Base-by-base conservation (phyloP, 2,329 filamentous ascomycete genomes). In the Fusarium buharicum region DNA sequence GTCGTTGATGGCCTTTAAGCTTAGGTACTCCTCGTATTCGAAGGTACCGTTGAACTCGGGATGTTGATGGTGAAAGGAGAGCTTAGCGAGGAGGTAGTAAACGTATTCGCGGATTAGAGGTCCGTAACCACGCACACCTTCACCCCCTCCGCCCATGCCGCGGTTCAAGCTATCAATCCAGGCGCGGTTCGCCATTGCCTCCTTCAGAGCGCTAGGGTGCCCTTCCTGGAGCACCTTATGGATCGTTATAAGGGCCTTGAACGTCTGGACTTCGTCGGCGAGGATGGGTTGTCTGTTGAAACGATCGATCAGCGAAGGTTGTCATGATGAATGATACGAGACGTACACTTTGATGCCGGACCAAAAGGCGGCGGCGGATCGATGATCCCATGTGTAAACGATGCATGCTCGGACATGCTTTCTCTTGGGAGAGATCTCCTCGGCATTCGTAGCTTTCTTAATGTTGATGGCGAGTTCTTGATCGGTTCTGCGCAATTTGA, bases 311-410 rank as follows among this genome's bases (percentile, higher is more conserved):
- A 55, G 54, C 53, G n/a, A 17, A 33, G 27, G 51, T 36, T 45
- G 51, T 37, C 40, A 55, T 44, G 38, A 43, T 46, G 30, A 53
- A 59, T 38, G 31, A 22, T n/a, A 37, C 45, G 50, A 48, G 81
- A 84, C 90, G 69, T 85, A 96, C 90, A 98, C 93, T 87, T 99
- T 99, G 85, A 99, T 96, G 75, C 93, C 94, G 54, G 92, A 88
- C 95, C 95, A 99, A 77, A 99, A 99, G 74, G 93, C 92, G 74
- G 88, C 84, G 37, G 93, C 96, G 66, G 90, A 96, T 81, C 96
- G 96, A 82, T 99, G 93, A 79, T 99, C 95, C 95, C 95, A 99
- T 56, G 94, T 98, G 78, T 98, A 98, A 40, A 99, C 94, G 72
- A 99, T 99, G 75, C 92, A 96, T 77, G 91, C 93, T 74, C 95